Base-by-base conservation (phyloP, 2,329 filamentous ascomycete species). In the Zasmidium cellare region DNA sequence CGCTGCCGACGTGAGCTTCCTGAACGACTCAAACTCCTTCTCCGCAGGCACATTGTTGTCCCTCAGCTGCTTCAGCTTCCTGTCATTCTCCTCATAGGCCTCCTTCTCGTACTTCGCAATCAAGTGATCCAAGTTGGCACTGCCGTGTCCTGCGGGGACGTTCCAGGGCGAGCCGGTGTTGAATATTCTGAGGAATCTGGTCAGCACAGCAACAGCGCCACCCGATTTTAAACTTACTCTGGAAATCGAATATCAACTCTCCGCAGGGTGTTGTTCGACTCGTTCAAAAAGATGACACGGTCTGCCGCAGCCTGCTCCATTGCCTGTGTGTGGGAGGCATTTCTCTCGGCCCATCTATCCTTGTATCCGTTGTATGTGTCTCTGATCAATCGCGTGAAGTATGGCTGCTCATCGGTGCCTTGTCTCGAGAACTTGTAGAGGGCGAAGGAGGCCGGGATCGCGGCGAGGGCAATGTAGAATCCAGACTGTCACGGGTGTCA, bases 151-250 rank as follows among this genome's bases (percentile, higher is more conserved):
- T 46, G 87, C 84, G 28, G 80, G 75, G 55, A 88, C 81, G 69
- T 89, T 89, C 74, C 79, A 86, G 16, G 85, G 85, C 1, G 84
- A 84, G 53, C 83, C 82, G 20, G 76, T 74, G 70, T 88, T 88
- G 75, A 89, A 83, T 63, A 82, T 76, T 66, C 86, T 89, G 69
- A 23, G 38, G 51, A 41, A 24, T 56, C 46, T 14, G 25, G 5
- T 28, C 11, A 28, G 25, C 11, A 28, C 11, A 6, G 11, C 25
- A 60, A 64, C 51, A 65, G 28, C 25, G 35, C 44, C 41, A 44
- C 62, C 57, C 70, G 16, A 23, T 5, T 11, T 28, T 38, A 9
- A 28, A 82, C 86, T 61, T 82, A 89, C 87, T 89, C 87, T 31
- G 83, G 85, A 67, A 82, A 85, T 69, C 75, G 82, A 72, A 89